Base-by-base conservation (phyloP, 345 rosid species). In the Stellera chamaejasme region DNA sequence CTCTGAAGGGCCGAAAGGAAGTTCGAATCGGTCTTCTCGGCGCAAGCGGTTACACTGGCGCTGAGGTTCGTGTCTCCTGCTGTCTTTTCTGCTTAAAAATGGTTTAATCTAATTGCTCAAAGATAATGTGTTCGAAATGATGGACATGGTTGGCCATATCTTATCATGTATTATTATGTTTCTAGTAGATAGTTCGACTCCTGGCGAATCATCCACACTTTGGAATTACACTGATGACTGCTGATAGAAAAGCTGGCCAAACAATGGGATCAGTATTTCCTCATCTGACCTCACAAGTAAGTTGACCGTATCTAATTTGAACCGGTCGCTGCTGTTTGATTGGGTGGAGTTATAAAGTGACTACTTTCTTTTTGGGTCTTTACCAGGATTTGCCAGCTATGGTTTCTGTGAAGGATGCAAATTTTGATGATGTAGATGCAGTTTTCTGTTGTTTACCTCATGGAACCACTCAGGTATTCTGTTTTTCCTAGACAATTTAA, bases 201-300 rank as follows among this genome's bases (percentile, higher is more conserved):
- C 82, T 94, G 13, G 79, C 80, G 47, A 87, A 77, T 63, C 95
- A 94, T 80, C 87, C 92, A 4, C 75, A 77, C 61, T 87, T 87
- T 16, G 73, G 79, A 39, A 76, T 94, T 62, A 77, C 82, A 41
- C 59, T 87, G 52, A 87, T 90, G 96, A 94, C 97, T 59, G 97
- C 99, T 36, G 99, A 94, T 68, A 87, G 96, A 72, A 94, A 94
- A 77, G 97, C 97, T 50, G 97, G 99, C n/a, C 92, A 87, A 62
- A 69, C 95, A 41, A 81, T 94, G 68, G 90, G 79, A 59, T 82
- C 96, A 9, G 95, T 85, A 44, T 94, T 90, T 75, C 86, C 93
- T 52, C 96, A 94, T 52, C 77, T 90, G 49, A 65, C 67, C 52
- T 62, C 86, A 50, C 95, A 85, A 50, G 97, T 94, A 53, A 36